Evolutionary conservation across 768 basidiomycete genomes (phyloP).

Genomic region (Russula sp.): DNA sequence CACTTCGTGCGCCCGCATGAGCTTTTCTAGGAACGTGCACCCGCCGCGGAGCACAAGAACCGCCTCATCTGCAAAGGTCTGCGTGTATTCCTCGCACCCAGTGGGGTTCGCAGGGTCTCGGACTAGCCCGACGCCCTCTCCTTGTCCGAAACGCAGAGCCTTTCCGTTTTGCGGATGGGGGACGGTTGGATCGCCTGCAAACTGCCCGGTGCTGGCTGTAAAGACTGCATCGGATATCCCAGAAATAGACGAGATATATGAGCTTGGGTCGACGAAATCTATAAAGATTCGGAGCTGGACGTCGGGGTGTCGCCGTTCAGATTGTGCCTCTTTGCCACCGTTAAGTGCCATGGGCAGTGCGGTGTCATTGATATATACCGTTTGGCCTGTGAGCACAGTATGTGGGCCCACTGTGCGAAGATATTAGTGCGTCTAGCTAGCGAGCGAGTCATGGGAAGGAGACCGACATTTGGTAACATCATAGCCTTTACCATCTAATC

Average conservation of each 20-base stretch:
- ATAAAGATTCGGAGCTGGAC: constrained; percentile 55
- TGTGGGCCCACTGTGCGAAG: constrained; percentile 65
- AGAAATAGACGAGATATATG: constrained; percentile 34
- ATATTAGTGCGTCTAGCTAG: neutral
- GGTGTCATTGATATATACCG: constrained; percentile 73
- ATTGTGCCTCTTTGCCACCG: constrained; percentile 18
- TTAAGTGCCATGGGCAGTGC: constrained; percentile 34
- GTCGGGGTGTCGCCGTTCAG: constrained; percentile 33
- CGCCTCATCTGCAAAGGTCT: constrained; percentile 41
- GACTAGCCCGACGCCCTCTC: constrained; percentile 48
- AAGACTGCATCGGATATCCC: constrained; percentile 41
- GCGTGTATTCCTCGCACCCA: constrained; percentile 54
- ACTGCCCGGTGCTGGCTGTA: constrained; percentile 56
- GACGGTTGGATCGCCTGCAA: constrained; percentile 55
- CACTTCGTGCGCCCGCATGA: constrained; percentile 56
- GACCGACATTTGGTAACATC: constrained; percentile 74
- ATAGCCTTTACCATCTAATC: constrained; percentile 79
- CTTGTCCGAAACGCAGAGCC: constrained; percentile 40
- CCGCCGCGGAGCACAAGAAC: constrained; percentile 67
- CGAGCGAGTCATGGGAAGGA: neutral
- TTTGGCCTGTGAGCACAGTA: constrained; percentile 69
- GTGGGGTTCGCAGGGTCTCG: constrained; percentile 44
- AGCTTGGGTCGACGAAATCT: constrained; percentile 41
- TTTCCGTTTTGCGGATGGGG: constrained; percentile 23
- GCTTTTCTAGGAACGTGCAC: constrained; percentile 87